A percentile compares a stretch with the other conserved stretches of the same genome.
Evolutionary conservation across 23 red algal species (phyloP).

Genomic region (Pyropia haitanensis): DNA sequence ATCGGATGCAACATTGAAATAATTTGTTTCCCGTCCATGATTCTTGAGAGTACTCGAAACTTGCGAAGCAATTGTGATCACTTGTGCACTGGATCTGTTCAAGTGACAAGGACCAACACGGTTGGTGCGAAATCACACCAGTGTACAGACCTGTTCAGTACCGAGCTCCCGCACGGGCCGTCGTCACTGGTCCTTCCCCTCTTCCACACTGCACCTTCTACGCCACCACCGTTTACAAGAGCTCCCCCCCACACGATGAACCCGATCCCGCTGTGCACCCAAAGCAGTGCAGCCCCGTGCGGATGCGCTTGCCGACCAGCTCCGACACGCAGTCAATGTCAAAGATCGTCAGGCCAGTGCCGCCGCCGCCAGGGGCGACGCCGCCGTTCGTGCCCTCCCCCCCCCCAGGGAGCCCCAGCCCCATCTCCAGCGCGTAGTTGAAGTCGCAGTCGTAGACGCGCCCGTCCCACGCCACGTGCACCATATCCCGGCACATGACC

Average conservation of each 20-base stretch:
- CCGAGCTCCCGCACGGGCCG: no score
- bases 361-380: neutral
- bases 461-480: conserved; percentile 85
- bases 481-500: conserved; percentile 87
- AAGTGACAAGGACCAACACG: no score
- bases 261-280: conserved; percentile 92
- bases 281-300: conserved; percentile 76
- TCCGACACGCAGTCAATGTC: conserved; percentile 57
- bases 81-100: no score
- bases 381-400: no score
- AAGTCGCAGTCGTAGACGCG: conserved; percentile 94
- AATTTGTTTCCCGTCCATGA: no score
- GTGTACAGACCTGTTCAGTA: no score
- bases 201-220: no score
- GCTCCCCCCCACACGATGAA: conserved; percentile 80
- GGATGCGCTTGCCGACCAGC: conserved; percentile 34
- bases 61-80: no score
- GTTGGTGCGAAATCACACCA: no score
- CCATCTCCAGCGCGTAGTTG: conserved; percentile 90
- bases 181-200: no score
- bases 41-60: no score
- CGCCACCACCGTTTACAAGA: conserved; percentile 19
- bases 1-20: no score
- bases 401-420: conserved; percentile 3
- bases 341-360: conserved; percentile 49